phyloP scores from a whole-genome alignment of 2,329 filamentous ascomycete genomes.

The Sarocladiaceae sp. region DNA sequence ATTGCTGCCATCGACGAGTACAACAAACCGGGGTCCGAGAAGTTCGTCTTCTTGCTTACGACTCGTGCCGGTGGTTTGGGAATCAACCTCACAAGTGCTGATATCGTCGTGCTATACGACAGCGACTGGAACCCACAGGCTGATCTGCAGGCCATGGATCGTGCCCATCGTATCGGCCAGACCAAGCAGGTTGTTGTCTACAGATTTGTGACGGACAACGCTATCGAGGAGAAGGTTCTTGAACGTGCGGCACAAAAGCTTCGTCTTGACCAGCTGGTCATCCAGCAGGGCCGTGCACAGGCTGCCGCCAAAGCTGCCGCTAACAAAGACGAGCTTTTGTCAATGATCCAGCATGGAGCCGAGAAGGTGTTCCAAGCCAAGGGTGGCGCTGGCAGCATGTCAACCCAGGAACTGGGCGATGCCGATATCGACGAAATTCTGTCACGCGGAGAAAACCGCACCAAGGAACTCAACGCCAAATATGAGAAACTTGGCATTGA shows the following conservation, averaged over 20 bases:
- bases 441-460: slow-evolving; percentile 78
- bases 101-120: slow-evolving; percentile 94
- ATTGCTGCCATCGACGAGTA: slow-evolving; percentile 98
- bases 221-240: slow-evolving; percentile 96
- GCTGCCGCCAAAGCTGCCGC: slow-evolving; percentile 84
- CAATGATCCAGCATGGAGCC: slow-evolving; percentile 99
- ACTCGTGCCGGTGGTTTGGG: slow-evolving; percentile 92
- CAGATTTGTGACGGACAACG: slow-evolving; percentile 94
- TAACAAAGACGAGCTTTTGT: slow-evolving; percentile 91
- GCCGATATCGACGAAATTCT: slow-evolving; percentile 89
- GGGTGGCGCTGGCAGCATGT: slow-evolving; percentile 37
- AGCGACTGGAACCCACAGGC: slow-evolving; percentile 99
- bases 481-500: slow-evolving; percentile 97
- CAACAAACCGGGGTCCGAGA: slow-evolving; percentile 92
- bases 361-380: slow-evolving; percentile 82
- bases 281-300: slow-evolving; percentile 93
- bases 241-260: slow-evolving; percentile 96
- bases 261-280: slow-evolving; percentile 92
- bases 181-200: slow-evolving; percentile 98
- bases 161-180: slow-evolving; percentile 95
- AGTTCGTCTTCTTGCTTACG: slow-evolving; percentile 92
- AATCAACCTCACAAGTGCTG: slow-evolving; percentile 91
- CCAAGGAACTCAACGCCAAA: slow-evolving; percentile 82
- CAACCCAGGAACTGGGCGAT: slow-evolving; percentile 57
- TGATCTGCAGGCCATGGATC: slow-evolving; percentile 97